A percentile compares a stretch with the other conserved stretches of the same genome.
Evolutionary conservation across 805 yeast species (phyloP).

Genomic region (Saturnispora quitensis): DNA sequence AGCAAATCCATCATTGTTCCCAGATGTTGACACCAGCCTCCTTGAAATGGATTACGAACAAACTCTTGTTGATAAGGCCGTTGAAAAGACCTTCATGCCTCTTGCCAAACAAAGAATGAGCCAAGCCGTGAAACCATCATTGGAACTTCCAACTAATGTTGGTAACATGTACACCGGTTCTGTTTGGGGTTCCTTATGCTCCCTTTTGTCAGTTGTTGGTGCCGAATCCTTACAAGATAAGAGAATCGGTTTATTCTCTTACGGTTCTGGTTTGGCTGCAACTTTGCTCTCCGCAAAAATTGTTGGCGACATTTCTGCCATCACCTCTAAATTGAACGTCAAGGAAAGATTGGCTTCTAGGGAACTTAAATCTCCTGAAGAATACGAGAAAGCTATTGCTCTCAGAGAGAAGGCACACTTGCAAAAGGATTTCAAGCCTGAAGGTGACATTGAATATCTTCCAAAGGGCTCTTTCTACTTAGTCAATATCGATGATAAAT

Average conservation of each 20-base stretch:
- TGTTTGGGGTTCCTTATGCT: conserved; percentile 77
- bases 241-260: conserved; percentile 88
- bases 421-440: conserved; percentile 69
- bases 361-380: conserved; percentile 58
- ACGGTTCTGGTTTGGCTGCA: conserved; percentile 97
- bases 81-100: conserved; percentile 80
- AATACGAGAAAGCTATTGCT: conserved; percentile 71
- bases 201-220: conserved; percentile 69
- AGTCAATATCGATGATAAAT: conserved; percentile 75
- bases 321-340: conserved; percentile 57
- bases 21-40: conserved; percentile 44
- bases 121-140: conserved; percentile 68
- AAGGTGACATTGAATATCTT: conserved; percentile 66
- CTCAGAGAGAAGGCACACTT: conserved; percentile 87
- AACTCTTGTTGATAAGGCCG: conserved; percentile 65
- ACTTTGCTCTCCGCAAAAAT: conserved; percentile 74
- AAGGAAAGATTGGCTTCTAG: conserved; percentile 61
- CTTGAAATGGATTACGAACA: conserved; percentile 59
- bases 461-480: conserved; percentile 76
- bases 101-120: conserved; percentile 61
- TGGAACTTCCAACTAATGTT: conserved; percentile 86
- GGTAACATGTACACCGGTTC: conserved; percentile 99
- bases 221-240: conserved; percentile 67
- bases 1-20: conserved; percentile 54
- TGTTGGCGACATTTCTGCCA: conserved; percentile 67